Evolutionary conservation across 2,329 filamentous ascomycete species (phyloP).

Genomic region (Diaporthe nobilis): DNA sequence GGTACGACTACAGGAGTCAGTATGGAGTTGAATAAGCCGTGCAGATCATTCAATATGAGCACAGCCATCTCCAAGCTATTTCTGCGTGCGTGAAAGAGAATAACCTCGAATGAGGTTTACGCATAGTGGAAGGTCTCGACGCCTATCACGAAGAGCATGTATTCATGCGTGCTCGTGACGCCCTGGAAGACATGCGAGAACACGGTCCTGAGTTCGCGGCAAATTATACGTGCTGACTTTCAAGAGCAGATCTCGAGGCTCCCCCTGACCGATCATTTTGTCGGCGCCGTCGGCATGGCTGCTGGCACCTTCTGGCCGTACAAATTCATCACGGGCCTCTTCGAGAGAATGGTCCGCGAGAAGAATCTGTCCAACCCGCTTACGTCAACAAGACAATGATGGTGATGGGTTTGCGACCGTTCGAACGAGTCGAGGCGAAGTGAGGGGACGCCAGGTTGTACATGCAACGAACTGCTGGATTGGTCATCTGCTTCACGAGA

Average conservation of each 20-base stretch:
- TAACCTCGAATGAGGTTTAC: background rate
- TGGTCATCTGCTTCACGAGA: background rate
- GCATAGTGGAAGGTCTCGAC: slow-evolving; percentile 3
- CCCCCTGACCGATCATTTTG: background rate
- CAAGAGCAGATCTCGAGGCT: background rate
- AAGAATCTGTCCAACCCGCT: background rate
- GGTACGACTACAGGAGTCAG: slow-evolving; percentile 2
- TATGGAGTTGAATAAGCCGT: background rate
- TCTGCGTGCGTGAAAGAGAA: background rate
- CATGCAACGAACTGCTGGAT: slow-evolving; percentile 12
- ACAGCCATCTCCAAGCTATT: background rate
- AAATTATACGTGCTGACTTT: background rate
- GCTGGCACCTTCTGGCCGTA: slow-evolving; percentile 4
- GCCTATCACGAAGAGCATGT: background rate
- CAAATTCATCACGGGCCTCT: background rate
- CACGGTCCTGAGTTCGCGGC: background rate
- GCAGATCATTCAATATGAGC: slow-evolving; percentile 2
- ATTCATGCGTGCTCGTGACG: background rate
- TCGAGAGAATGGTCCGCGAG: background rate
- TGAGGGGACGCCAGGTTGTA: background rate
- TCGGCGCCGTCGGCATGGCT: background rate
- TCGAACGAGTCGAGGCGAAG: background rate
- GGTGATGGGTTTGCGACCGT: background rate
- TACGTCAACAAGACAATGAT: background rate
- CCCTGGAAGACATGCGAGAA: background rate